Evolutionary conservation across 768 basidiomycete genomes (phyloP).

Genomic region (Porpolomopsis calyptriformis): DNA sequence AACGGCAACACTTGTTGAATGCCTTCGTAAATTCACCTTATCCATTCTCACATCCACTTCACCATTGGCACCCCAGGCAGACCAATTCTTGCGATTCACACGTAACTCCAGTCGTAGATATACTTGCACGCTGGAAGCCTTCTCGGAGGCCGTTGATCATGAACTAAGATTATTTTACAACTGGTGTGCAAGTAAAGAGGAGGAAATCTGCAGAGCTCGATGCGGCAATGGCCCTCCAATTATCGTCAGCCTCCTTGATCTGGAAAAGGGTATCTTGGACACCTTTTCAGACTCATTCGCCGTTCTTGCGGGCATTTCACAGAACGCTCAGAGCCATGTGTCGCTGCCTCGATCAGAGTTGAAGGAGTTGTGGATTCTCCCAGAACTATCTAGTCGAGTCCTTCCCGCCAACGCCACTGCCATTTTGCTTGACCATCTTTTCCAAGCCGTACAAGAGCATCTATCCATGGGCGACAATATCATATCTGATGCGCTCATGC

Average conservation of each 20-base stretch:
- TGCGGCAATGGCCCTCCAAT: slow-evolving; percentile 34
- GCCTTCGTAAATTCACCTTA: slow-evolving; percentile 51
- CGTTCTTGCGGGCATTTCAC: slow-evolving; percentile 42
- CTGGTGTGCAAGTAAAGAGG: slow-evolving; percentile 67
- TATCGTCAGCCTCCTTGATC: slow-evolving; percentile 56
- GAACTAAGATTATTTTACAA: slow-evolving; percentile 48
- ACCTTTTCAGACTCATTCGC: slow-evolving; percentile 48
- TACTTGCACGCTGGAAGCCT: slow-evolving; percentile 69
- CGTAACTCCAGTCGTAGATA: too few species aligned
- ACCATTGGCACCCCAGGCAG: too few species aligned
- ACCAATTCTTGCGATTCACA: too few species aligned
- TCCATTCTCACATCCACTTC: slow-evolving; percentile 31
- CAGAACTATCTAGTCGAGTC: neutral
- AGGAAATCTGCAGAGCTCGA: slow-evolving; percentile 50
- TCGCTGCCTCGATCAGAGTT: slow-evolving; percentile 14
- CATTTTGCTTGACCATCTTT: slow-evolving; percentile 51
- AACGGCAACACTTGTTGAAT: slow-evolving; percentile 50
- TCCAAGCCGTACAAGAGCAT: slow-evolving; percentile 46
- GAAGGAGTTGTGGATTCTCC: neutral
- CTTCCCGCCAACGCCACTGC: slow-evolving; percentile 46
- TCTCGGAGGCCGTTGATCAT: slow-evolving; percentile 60
- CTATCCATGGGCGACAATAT: slow-evolving; percentile 46
- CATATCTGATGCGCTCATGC: slow-evolving; percentile 46
- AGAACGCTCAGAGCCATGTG: slow-evolving; percentile 21
- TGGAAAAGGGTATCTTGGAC: slow-evolving; percentile 49